Base-by-base conservation (phyloP, 2,329 filamentous ascomycete species). In the Proliferodiscus dingleyae region DNA sequence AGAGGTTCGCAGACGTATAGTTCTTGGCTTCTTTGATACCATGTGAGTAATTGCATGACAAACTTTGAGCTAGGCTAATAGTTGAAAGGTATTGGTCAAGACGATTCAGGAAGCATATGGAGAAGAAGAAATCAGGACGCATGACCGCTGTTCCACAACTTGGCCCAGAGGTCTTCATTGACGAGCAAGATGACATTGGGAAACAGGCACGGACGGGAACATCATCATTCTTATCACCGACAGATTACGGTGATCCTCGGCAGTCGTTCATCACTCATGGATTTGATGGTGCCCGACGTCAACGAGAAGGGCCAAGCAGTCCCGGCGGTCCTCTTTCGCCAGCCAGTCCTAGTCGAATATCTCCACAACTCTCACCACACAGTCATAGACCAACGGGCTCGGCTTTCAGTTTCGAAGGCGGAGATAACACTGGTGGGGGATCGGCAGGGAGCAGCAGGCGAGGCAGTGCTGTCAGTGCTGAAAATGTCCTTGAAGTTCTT, bases 11-110 rank as follows among this genome's bases (percentile, higher is more conserved):
- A 82, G 94, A 47, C 87, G 91, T 52, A 82, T 90, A 22, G 93
- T 98, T 8, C 78, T 93, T 34, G 89, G 90, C 32, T 98, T 98
- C 71, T 97, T 98, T 66, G 87, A 97, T 64, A 97, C 90, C 11
- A 68, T 93, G 69, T 90, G 69, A 68, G 77, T 42, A 23, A 6
- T 5, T 15, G 29, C n/a, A 33, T 37, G 2, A n/a, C 40, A 41
- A 57, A 66, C 42, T n/a, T n/a, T n/a, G n/a, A n/a, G n/a, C n/a
- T n/a, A n/a, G n/a, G 61, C 36, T 9, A 10, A 48, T 30, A 4
- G 16, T 36, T 34, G 34, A 2, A 16, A 79, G 85, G 52, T 87
- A 91, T 68, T 95, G 88, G 82, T 81, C 85, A 32, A 82, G 90
- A 36, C 77, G 80, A 55, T 96, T 96, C 73, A 83, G 87, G 56